Percentiles rank a stretch among this genome's conserved stretches.
phyloP scores from a whole-genome alignment of 2,329 filamentous ascomycete species.

The Teratosphaeria pseudoeucalypti region DNA sequence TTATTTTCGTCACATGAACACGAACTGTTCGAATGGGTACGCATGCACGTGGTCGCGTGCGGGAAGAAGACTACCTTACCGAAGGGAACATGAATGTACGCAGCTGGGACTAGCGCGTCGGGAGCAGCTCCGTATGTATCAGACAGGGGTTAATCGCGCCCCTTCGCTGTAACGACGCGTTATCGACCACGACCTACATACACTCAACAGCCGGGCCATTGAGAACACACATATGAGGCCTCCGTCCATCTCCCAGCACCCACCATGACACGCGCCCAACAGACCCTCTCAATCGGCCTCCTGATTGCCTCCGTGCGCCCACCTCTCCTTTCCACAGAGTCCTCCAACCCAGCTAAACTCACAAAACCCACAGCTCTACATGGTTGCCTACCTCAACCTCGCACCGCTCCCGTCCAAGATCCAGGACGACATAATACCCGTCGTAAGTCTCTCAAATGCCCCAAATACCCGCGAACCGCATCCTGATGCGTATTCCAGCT shows the following conservation, averaged over 20 bases:
- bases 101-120: background rate
- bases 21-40: background rate
- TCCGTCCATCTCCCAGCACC: conserved; percentile 8
- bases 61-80: background rate
- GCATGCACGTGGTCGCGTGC: background rate
- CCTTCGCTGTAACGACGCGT: background rate
- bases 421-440: conserved; percentile 76
- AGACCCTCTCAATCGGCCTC: conserved; percentile 80
- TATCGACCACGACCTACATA: background rate
- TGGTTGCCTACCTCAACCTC: conserved; percentile 73
- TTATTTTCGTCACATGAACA: background rate
- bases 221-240: background rate
- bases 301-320: conserved; percentile 71
- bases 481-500: conserved; percentile 48
- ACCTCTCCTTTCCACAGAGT: conserved; percentile 3
- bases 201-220: background rate
- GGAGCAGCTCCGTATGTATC: background rate
- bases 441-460: conserved; percentile 51
- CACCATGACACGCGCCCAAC: conserved; percentile 85
- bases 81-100: background rate
- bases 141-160: background rate
- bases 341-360: background rate
- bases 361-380: conserved; percentile 58
- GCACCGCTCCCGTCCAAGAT: conserved; percentile 68
- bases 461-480: background rate